These are phyloP conservation scores for Aspergillus quadrilineatus DNA, from an alignment of 2,329 filamentous ascomycete genomes.

Conservation along the genomic window DNA sequence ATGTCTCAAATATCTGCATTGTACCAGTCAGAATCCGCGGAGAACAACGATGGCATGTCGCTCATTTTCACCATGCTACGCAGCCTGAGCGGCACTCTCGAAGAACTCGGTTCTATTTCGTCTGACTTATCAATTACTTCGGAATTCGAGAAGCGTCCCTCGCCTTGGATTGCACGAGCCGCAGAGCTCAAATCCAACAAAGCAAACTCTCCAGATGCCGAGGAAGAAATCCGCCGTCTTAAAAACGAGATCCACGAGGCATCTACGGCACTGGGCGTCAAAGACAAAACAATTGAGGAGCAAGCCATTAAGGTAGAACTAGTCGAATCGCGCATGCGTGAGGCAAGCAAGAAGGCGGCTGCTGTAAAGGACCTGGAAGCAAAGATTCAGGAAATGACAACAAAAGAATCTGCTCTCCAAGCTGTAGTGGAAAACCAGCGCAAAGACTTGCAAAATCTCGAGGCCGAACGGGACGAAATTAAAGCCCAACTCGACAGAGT, in stretches of 20 bases:
- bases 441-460: constrained; percentile 37
- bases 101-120: constrained; percentile 69
- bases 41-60: constrained; percentile 62
- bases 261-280: constrained; percentile 67
- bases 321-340: constrained; percentile 81
- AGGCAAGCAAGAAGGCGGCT: constrained; percentile 72
- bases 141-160: constrained; percentile 72
- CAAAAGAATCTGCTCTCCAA: constrained; percentile 34
- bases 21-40: constrained; percentile 25
- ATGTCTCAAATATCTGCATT: constrained; percentile 45
- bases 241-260: constrained; percentile 78
- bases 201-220: constrained; percentile 74
- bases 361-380: constrained; percentile 46
- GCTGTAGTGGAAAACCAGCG: constrained; percentile 36
- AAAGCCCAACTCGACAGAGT: constrained; percentile 44
- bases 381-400: constrained; percentile 41
- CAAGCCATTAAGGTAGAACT: constrained; percentile 89
- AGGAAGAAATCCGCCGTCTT: constrained; percentile 78
- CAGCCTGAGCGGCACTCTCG: constrained; percentile 61
- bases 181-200: constrained; percentile 81
- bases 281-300: constrained; percentile 82
- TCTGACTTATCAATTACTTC: constrained; percentile 69
- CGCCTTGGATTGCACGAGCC: constrained; percentile 81
- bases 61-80: constrained; percentile 68
- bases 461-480: constrained; percentile 43